These are phyloP conservation scores for Crithidia fasciculata DNA, from an alignment of 208 protist genomes.

Conservation along the genomic window DNA sequence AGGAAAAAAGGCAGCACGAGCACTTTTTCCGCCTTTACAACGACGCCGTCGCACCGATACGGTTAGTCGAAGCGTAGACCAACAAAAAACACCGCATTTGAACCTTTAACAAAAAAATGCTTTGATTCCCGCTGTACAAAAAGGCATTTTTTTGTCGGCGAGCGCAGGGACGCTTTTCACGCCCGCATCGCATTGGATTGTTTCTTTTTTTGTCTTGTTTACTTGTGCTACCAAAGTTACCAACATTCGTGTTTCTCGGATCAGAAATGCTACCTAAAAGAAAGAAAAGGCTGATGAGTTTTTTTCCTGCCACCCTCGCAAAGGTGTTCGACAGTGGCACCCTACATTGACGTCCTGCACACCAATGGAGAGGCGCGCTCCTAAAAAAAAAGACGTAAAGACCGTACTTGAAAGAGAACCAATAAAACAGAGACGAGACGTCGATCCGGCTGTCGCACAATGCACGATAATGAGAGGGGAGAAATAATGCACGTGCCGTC, in stretches of 20 bases:
- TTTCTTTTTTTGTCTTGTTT: constrained; percentile 20
- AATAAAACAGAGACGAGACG: constrained; percentile 16
- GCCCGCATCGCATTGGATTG: background rate
- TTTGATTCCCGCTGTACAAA: too few relatives aligned
- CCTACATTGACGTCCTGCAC: background rate
- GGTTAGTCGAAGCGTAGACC: too few relatives aligned
- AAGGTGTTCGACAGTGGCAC: background rate
- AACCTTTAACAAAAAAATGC: too few relatives aligned
- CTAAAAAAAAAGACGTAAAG: constrained; percentile 19
- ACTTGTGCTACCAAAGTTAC: constrained; percentile 19
- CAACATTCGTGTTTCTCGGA: constrained; percentile 16
- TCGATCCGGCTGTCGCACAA: constrained; percentile 3
- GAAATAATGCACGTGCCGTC: background rate
- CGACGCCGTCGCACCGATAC: too few relatives aligned
- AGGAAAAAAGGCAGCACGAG: too few relatives aligned
- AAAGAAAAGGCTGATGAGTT: background rate
- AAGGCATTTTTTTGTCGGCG: too few relatives aligned
- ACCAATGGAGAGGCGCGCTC: constrained; percentile 13
- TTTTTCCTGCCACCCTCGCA: constrained; percentile 2
- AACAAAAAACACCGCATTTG: too few relatives aligned
- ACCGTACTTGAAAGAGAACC: constrained; percentile 16
- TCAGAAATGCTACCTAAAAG: constrained; percentile 23
- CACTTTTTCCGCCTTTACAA: too few relatives aligned
- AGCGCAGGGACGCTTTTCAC: too few relatives aligned
- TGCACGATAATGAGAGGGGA: constrained; percentile 4